These are phyloP conservation scores for Shiraia sp. DNA, from an alignment of 2,329 filamentous ascomycete genomes.

Conservation along the genomic window DNA sequence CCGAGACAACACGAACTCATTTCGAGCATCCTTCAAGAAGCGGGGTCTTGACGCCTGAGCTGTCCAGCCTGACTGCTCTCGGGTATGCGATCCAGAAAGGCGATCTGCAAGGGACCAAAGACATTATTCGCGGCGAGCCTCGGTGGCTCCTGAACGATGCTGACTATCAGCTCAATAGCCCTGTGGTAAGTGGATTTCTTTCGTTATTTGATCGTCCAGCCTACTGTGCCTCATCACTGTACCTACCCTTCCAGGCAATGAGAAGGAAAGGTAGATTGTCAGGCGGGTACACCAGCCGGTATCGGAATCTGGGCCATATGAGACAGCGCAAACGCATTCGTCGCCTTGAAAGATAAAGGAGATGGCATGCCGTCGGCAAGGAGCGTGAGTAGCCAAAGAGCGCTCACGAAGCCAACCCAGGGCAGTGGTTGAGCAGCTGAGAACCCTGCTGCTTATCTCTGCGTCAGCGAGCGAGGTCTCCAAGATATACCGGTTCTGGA, in stretches of 20 bases:
- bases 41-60: constrained; percentile 56
- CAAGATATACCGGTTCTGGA: constrained; percentile 18
- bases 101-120: constrained; percentile 66
- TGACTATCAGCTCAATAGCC: constrained; percentile 82
- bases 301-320: constrained; percentile 29
- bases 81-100: constrained; percentile 79
- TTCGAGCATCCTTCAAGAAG: constrained; percentile 74
- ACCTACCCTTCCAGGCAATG: constrained; percentile 11
- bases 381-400: constrained; percentile 26
- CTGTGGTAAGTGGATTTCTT: constrained; percentile 46
- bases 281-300: constrained; percentile 23
- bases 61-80: constrained; percentile 72
- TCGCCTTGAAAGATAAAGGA: constrained; percentile 35
- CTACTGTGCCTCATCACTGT: constrained; percentile 26
- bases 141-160: constrained; percentile 71
- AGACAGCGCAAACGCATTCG: constrained; percentile 24
- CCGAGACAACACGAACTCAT: constrained; percentile 70
- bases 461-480: constrained; percentile 9
- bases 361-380: constrained; percentile 30
- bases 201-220: constrained; percentile 20
- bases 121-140: constrained; percentile 69
- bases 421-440: constrained; percentile 3
- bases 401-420: constrained; percentile 19
- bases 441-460: constrained; percentile 35
- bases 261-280: constrained; percentile 8